Evolutionary conservation across 1,139 yeast genomes (phyloP), one percentile per base, ranked within the genome.

Genomic region (Arxiozyma slooffiae): DNA sequence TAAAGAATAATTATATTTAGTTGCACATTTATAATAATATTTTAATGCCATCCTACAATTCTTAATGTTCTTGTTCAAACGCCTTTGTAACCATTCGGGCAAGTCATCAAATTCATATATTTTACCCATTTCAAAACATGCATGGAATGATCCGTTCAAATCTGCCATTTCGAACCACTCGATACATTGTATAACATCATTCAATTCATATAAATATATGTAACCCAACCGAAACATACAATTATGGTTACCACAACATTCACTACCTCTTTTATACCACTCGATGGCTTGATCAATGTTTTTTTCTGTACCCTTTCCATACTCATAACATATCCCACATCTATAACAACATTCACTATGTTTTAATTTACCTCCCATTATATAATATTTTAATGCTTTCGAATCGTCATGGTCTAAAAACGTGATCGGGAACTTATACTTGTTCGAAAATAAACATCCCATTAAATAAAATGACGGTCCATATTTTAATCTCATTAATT

Each of bases 21-120:
- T 57, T 7, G 97, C 96, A 4, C 96, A 86, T 54, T 79, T 79
- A 60, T 83, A 76, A 68, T 83, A 92, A 59, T 79, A 79, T 41
- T 81, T 74, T 51, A 88, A 71, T 8, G 96, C 82, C 58, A 75
- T 76, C n/a, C 76, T 68, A 50, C 78, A 77, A 64, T 83, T 73
- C 45, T 70, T 51, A 24, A 45, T 34, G 47, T 53, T 44, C 55
- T 60, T 55, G 48, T 63, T 37, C 34, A 64, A 50, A 52, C 46
- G 38, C 22, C 49, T 39, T 46, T 60, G 57, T 14, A 61, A 36
- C 17, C 47, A 41, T 3, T 51, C 48, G 14, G 57, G 51, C 23
- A 64, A 51, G 14, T 53, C 53, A 41, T 81, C 79, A 14, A 85
- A 81, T 67, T 85, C 95, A 64, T 80, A 82, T 37, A 85, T 68